These are phyloP conservation scores for Hibiscus syriacus DNA, from an alignment of 345 rosid genomes.

Conservation along the genomic window DNA sequence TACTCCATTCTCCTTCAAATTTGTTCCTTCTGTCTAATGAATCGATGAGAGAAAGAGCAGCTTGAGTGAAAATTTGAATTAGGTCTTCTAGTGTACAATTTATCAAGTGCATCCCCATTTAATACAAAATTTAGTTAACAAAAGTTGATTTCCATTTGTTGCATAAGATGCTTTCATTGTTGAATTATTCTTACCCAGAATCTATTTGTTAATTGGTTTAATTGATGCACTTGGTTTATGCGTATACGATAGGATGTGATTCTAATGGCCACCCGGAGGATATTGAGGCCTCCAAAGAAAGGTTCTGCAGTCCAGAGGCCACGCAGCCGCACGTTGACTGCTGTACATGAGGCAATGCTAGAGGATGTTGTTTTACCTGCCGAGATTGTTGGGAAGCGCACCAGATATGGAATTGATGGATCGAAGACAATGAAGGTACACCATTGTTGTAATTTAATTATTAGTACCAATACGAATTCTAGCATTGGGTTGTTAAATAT, in stretches of 20 bases:
- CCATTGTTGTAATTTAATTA: background rate
- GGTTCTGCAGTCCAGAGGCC: too few species aligned
- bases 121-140: background rate
- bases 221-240: background rate
- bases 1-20: background rate
- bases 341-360: conserved; percentile 78
- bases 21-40: background rate
- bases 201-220: background rate
- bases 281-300: too few species aligned
- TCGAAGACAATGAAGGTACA: conserved; percentile 81
- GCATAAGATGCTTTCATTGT: too few species aligned
- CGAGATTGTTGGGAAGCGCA: conserved; percentile 85
- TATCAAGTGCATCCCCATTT: background rate
- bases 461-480: background rate
- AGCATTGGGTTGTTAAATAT: background rate
- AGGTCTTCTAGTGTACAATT: background rate
- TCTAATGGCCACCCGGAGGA: too few species aligned
- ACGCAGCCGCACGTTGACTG: too few species aligned
- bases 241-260: too few species aligned
- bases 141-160: background rate
- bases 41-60: background rate
- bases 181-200: too few species aligned
- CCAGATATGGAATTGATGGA: conserved; percentile 55
- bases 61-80: background rate
- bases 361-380: conserved; percentile 88